Percentiles rank a stretch among this genome's conserved stretches.
These are phyloP conservation scores for Penicillium cosmopolitanum DNA, from an alignment of 495 filamentous ascomycete genomes.

Conservation along the genomic window DNA sequence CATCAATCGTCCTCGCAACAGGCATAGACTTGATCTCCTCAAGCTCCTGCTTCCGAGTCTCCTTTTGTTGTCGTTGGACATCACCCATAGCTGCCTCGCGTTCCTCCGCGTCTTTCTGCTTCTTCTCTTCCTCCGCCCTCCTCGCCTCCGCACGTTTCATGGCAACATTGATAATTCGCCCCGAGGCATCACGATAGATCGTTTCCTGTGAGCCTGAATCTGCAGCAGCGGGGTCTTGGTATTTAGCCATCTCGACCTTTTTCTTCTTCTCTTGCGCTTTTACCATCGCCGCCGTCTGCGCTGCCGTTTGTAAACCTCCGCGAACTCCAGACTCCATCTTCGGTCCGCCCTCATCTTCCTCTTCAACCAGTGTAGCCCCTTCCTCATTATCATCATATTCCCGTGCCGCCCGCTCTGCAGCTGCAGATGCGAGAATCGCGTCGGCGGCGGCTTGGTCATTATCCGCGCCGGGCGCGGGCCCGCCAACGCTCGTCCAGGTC, in stretches of 20 bases:
- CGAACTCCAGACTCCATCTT: conserved; percentile 83
- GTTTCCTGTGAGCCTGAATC: conserved; percentile 66
- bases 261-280: conserved; percentile 66
- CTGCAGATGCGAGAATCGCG: conserved; percentile 77
- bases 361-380: conserved; percentile 45
- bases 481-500: conserved; percentile 74
- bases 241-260: conserved; percentile 45
- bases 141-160: conserved; percentile 88
- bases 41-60: conserved; percentile 62
- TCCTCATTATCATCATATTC: conserved; percentile 52
- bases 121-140: conserved; percentile 71
- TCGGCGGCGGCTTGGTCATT: conserved; percentile 71
- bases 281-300: conserved; percentile 74
- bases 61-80: conserved; percentile 68
- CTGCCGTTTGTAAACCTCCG: conserved; percentile 83
- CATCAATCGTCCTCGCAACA: conserved; percentile 78
- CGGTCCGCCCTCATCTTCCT: conserved; percentile 30
- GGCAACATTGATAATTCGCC: conserved; percentile 85
- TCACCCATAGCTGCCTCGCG: conserved; percentile 76
- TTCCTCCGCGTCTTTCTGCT: conserved; percentile 61
- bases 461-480: conserved; percentile 38
- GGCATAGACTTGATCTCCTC: conserved; percentile 80
- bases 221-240: conserved; percentile 42
- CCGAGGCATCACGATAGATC: conserved; percentile 91
- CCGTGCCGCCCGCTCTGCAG: conserved; percentile 59